Evolutionary conservation across 2,329 filamentous ascomycete species (phyloP), one percentile per base, ranked within the genome.

Genomic region (Nigrospora osmanthi): DNA sequence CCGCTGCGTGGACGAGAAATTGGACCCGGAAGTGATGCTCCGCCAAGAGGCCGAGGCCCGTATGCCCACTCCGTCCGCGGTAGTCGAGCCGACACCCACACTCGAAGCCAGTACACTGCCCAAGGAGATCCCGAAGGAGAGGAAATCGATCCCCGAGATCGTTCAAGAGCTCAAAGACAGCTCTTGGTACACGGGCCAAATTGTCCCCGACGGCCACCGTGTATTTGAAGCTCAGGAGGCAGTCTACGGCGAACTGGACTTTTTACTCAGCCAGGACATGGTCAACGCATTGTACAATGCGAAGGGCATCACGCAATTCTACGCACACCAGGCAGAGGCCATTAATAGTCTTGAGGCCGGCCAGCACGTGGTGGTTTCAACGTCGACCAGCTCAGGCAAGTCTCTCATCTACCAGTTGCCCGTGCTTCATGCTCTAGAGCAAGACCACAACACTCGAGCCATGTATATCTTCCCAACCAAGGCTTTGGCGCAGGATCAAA

Each of bases 401-500:
- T 96, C 89, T 6, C 70, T 98, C n/a, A 96, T 98, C 49, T 98
- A 97, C 58, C 93, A 98, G 58, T 76, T 98, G 14, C 93, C 93
- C 0, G 89, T 98, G 38, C 68, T 98, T 11, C 82, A 95, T 58
- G 85, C 88, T 41, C 69, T 98, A 2, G 91, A 98, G 62, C 72
- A 80, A 43, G 86, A 97, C 56, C 69, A 65, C 2, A 73, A 83
- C 45, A 87, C 87, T 10, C 75, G 93, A 54, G 93, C 93, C 3
- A 89, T 98, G 83, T 97, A 96, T 61, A 95, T 98, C 33, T 98
- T 98, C 49, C 93, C 93, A 0, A 98, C 93, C 0, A 98, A 98
- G 66, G 93, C 93, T 1, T 69, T 98, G 14, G 91, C 93, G 0
- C 93, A 98, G 61, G 93, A 98, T 63, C 93, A 98, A 63, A 82